Conservation (phyloP, 2,329 filamentous ascomycete species). For the Fusarium sp. region DNA sequence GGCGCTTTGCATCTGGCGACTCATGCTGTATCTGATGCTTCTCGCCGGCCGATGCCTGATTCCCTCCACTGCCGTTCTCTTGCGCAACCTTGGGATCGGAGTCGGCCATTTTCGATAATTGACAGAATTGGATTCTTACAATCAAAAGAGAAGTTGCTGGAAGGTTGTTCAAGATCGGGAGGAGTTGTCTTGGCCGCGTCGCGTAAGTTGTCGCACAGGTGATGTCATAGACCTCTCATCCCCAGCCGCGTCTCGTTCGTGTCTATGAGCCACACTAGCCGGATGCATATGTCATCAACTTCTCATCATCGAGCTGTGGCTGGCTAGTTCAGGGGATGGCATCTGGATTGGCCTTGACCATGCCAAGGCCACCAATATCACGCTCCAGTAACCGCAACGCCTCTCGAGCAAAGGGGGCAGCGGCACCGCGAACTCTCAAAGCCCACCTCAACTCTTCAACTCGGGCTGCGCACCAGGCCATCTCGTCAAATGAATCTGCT, state of each 20-base stretch:
- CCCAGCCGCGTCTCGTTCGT: constrained; percentile 22
- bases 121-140: not conserved
- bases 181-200: constrained; percentile 22
- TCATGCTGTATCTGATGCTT: constrained; percentile 47
- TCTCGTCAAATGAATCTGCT: constrained; percentile 52
- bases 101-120: constrained; percentile 24
- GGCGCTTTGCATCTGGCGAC: constrained; percentile 42
- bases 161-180: not conserved
- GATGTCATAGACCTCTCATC: constrained; percentile 41
- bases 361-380: constrained; percentile 46
- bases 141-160: not conserved
- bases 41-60: constrained; percentile 35
- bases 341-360: constrained; percentile 39
- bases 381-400: constrained; percentile 55
- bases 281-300: not conserved
- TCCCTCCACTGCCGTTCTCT: constrained; percentile 19
- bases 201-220: constrained; percentile 30
- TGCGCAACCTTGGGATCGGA: constrained; percentile 11
- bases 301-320: constrained; percentile 2
- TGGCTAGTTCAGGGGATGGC: constrained; percentile 12
- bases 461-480: constrained; percentile 53
- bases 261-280: constrained; percentile 17
- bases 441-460: constrained; percentile 57
- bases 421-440: constrained; percentile 54
- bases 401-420: constrained; percentile 53